These are phyloP conservation scores for Nothophoma quercina DNA, from an alignment of 2,329 filamentous ascomycete genomes.

Conservation along the genomic window DNA sequence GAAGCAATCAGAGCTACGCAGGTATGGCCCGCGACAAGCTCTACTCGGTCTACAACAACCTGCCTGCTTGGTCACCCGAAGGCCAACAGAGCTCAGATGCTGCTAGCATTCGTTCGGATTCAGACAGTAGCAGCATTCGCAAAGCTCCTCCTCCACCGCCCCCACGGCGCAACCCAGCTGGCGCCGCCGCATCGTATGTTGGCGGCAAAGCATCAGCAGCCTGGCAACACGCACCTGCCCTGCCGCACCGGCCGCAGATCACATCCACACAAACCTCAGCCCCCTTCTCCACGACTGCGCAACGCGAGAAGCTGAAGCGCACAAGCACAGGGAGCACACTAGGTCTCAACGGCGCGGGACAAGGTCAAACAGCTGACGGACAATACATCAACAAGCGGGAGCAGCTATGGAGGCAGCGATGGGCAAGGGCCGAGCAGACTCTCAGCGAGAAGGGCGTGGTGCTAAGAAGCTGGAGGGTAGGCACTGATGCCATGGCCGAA, in stretches of 20 bases:
- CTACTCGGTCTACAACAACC: constrained; percentile 49
- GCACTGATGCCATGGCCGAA: constrained; percentile 72
- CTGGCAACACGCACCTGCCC: constrained; percentile 45
- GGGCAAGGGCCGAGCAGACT: constrained; percentile 69
- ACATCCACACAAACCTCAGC: constrained; percentile 27
- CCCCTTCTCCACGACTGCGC: constrained; percentile 37
- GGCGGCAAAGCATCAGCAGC: constrained; percentile 46
- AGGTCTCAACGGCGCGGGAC: constrained; percentile 24
- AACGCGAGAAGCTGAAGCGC: constrained; percentile 32
- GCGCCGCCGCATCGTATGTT: constrained; percentile 49
- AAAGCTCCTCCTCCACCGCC: constrained; percentile 45
- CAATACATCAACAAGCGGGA: constrained; percentile 69
- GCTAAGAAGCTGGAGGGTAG: constrained; percentile 76
- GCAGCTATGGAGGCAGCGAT: constrained; percentile 74
- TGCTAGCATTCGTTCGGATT: constrained; percentile 20
- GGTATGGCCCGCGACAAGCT: constrained; percentile 50
- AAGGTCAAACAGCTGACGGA: constrained; percentile 26
- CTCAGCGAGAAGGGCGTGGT: constrained; percentile 71
- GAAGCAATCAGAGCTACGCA: constrained; percentile 47
- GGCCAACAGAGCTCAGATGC: constrained; percentile 20
- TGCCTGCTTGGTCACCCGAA: constrained; percentile 45
- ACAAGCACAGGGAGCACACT: constrained; percentile 37
- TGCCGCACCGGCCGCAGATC: constrained; percentile 37
- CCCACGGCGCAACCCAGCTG: constrained; percentile 47
- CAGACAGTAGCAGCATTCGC: constrained; percentile 17